Percentiles rank a stretch among this genome's conserved stretches.
phyloP scores from a whole-genome alignment of 257 asterid species.

The Fraxinus cuspidata region DNA sequence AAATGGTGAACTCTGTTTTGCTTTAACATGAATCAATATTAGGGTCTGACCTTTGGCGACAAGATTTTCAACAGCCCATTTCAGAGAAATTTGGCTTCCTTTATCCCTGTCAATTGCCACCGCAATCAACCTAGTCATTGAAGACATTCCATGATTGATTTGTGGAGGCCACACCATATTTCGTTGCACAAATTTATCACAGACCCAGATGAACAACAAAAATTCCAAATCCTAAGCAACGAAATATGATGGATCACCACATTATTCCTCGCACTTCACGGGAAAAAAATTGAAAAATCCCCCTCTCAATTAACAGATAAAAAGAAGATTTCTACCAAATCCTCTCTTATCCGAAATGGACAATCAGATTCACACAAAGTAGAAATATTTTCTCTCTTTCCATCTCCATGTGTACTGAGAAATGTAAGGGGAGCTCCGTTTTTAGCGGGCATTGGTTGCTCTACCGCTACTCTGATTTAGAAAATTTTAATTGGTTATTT shows the following conservation, averaged over 20 bases:
- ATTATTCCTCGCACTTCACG: background rate
- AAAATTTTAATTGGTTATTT: background rate
- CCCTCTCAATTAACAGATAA: background rate
- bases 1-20: background rate
- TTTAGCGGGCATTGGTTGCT: constrained; percentile 6
- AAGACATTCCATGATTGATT: background rate
- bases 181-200: background rate
- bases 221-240: background rate
- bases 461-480: background rate
- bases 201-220: background rate
- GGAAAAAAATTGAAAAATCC: background rate
- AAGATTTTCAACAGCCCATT: constrained; percentile 16
- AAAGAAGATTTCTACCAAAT: constrained; percentile 1
- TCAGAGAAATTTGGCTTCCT: constrained; percentile 18
- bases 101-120: constrained; percentile 16
- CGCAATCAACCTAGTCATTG: constrained; percentile 10
- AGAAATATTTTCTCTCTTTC: background rate
- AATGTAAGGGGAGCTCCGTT: background rate
- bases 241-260: background rate
- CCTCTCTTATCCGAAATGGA: constrained; percentile 1
- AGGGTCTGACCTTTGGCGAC: constrained; percentile 11
- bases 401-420: background rate
- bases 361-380: background rate
- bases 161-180: constrained; percentile 1
- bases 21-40: constrained; percentile 17